Base-by-base conservation (phyloP, 495 filamentous ascomycete genomes). In the Viridothelium virens region DNA sequence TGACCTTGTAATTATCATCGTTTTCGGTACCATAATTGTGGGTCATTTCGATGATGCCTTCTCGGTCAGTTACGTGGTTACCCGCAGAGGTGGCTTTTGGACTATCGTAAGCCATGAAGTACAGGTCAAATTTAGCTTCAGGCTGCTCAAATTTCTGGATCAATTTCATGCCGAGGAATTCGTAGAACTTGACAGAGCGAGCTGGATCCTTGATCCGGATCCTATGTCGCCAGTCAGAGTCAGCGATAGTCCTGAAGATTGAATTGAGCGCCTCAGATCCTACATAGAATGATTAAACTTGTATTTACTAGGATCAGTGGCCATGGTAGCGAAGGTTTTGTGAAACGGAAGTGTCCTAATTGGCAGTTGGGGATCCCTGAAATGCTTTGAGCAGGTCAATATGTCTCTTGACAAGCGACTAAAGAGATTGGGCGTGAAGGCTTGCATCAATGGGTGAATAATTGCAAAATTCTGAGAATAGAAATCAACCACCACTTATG, bases 1-100 rank as follows among this genome's bases (percentile, higher is more conserved):
- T 86, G 68, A 93, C 79, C 73, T 85, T 88, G 82, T 89, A 97
- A 73, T 86, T 80, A 25, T 88, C 84, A 75, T 97, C 90, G 66
- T 82, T 82, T 78, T 97, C 94, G 16, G 92, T 97, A 72, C 94
- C 94, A 77, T 96, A 90, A 82, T 97, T 97, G 83, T 98, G 94
- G 65, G 91, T 96, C 66, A 98, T 86, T 74, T 98, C 94, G 70
- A 98, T 84, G 31, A 96, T 80, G 39, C 90, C 93, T 71, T 96
- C 87, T 63, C 93, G 89, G 77, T 95, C 90, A 65, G 87, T 91
- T 77, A 87, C 88, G 72, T 82, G 82, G 69, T 82, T 82, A 67
- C 83, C 87, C 39, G 74, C 75, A 3, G 86, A 89, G 41, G 79
- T 75, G 34, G 89, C 85, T 31, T 78, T 75, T 3, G 88, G 81